phyloP scores from a whole-genome alignment of 75 land plant genomes.

The Chamaecyparis obtusa region DNA sequence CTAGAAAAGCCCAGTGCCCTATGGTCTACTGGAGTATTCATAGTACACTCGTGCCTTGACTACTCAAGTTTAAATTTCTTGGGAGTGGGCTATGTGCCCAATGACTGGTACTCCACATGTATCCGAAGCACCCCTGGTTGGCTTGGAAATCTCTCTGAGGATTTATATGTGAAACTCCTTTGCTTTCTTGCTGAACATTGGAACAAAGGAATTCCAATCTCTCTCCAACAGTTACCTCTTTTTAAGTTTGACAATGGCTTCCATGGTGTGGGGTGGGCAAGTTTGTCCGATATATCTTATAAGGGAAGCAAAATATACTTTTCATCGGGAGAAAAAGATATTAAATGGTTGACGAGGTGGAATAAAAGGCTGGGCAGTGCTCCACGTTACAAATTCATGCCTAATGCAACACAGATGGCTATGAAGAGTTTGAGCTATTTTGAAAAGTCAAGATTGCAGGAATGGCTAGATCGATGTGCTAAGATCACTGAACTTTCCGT shows the following conservation, averaged over 20 bases:
- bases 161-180: constrained; percentile 45
- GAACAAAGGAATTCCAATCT: neutral
- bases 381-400: constrained; percentile 18
- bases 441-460: neutral
- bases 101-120: constrained; percentile 35
- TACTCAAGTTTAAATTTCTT: constrained; percentile 23
- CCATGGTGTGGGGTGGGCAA: neutral
- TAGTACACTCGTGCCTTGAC: constrained; percentile 33
- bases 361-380: constrained; percentile 20
- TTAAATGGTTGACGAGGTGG: constrained; percentile 40
- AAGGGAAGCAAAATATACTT: neutral
- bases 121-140: constrained; percentile 17
- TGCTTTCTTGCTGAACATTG: constrained; percentile 30
- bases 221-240: neutral
- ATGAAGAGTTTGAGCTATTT: neutral
- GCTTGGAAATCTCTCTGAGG: constrained; percentile 31
- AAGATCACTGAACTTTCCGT: constrained; percentile 12
- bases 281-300: neutral
- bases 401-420: constrained; percentile 12
- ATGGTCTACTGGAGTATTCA: constrained; percentile 29
- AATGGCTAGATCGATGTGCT: constrained; percentile 19
- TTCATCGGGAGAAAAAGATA: neutral
- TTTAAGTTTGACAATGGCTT: neutral
- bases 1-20: constrained; percentile 14
- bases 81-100: constrained; percentile 32